Evolutionary conservation across 2,329 filamentous ascomycete genomes (phyloP), one percentile per base, ranked within the genome.

Genomic region (Pseudogymnoascus sp.): DNA sequence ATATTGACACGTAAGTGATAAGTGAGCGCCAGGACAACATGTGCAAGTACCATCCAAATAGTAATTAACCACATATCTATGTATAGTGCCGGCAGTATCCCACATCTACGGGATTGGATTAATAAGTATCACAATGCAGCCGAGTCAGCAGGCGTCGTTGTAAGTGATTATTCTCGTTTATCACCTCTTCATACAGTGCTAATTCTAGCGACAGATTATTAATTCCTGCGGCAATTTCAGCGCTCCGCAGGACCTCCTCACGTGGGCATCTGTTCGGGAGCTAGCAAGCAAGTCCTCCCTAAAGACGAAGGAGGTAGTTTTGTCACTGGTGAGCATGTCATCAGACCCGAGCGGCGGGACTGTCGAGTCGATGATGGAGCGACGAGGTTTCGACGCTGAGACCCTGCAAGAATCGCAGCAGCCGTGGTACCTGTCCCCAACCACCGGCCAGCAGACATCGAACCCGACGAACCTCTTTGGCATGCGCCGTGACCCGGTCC

Each of bases 391-490:
- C 9, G 8, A 8, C n/a, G 14, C 45, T 2, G 23, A 52, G 45
- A 12, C 5, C 8, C 14, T 52, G 25, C 14, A 28, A 28, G 8
- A 16, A 16, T 14, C 45, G 3, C 45, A 16, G 23, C 23, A 30
- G 23, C 45, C 45, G 45, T 52, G 45, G 45, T 52, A 52, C 23
- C 45, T 52, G 25, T 52, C 45, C 23, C 45, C 45, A 52, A 52
- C n/a, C n/a, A 64, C 45, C 5, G 67, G 66, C 63, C 75, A 68
- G 39, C 66, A 62, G 33, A 66, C 71, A 12, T 75, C 77, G 8
- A 66, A 82, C 25, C 64, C 78, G 14, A 77, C 80, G 42, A 76
- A 68, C 52, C 66, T 85, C 36, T 79, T 82, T 6, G 84, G 84
- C 5, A 71, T 83, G n/a, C 72, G 77, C 58, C 72, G 71, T 1